Base-by-base conservation (phyloP, 805 yeast species). In the Lipomyces sp. region DNA sequence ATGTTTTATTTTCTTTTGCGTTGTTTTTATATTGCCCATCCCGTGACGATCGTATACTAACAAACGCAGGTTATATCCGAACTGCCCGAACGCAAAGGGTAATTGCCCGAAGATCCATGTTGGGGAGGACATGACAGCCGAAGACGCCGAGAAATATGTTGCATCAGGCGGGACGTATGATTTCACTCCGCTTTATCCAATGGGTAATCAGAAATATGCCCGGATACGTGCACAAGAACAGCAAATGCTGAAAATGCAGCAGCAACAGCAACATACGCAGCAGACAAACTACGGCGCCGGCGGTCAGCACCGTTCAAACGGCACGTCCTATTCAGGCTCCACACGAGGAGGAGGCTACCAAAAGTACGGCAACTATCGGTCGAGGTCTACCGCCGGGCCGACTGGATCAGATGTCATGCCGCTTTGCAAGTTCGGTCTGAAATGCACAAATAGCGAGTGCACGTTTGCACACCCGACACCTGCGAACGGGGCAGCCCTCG, bases 401-500 rank as follows among this genome's bases (percentile, higher is more conserved):
- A 5, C 72, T 21, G 73, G 70, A 57, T 66, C 73, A 34, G 82
- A 83, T 48, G 75, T 24, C 18, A 43, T 18, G 40, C 49, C 55
- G 79, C 63, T 83, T 33, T 89, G 96, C 72, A 85, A 84, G 65
- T 89, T 79, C 68, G 93, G 91, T 43, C 73, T 76, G 22, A 67
- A 79, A 35, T 89, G 96, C 69, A 74, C 86, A 22, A 86, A 85
- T 63, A 87, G 81, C 55, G 70, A 79, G 55, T 89, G 96, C 72
- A 87, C 89, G 26, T 87, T 83, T 71, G 96, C 89, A 23, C 96
- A 89, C 65, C 96, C 97, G 39, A 86, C 95, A 0, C 93, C 95
- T 1, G 84, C 87, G 16, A 86, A 84, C 69, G 79, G 76, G 55
- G 81, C 77, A 55, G 88, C 89, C 26, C 80, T 81, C 60, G 86